These are phyloP conservation scores for Aureobasidium melanogenum DNA, from an alignment of 2,329 filamentous ascomycete species.

Conservation along the genomic window DNA sequence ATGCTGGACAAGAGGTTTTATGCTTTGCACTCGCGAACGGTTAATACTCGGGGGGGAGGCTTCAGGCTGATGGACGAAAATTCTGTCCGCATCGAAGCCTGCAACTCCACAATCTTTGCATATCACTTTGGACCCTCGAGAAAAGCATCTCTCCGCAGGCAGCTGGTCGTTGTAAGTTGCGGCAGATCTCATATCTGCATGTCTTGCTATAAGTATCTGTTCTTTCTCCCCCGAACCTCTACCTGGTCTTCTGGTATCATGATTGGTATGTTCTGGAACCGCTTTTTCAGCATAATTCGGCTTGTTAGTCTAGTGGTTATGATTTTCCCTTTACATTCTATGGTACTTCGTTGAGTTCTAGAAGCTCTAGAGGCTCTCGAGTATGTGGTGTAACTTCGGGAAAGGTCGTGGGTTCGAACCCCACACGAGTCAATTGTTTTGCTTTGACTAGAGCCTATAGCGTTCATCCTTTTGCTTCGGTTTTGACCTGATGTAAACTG, in stretches of 20 bases:
- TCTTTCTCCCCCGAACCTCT: not conserved
- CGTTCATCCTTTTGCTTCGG: not conserved
- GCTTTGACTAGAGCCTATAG: too few relatives aligned
- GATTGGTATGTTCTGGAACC: not conserved
- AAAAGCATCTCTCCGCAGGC: not conserved
- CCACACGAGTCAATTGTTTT: not conserved
- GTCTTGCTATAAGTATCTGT: not conserved
- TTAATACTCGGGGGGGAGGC: not conserved
- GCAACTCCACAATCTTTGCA: not conserved
- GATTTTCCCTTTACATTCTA: not conserved
- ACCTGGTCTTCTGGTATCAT: not conserved
- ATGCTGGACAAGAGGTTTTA: not conserved
- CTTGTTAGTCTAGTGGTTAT: not conserved
- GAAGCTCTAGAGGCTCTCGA: not conserved
- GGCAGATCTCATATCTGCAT: not conserved
- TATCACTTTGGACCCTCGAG: not conserved
- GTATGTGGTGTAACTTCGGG: not conserved
- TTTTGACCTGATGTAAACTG: not conserved
- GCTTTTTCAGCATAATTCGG: not conserved
- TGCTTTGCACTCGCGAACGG: not conserved
- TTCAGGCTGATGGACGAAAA: not conserved
- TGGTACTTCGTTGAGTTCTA: not conserved
- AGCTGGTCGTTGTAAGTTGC: not conserved
- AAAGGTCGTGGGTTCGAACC: constrained; percentile 6
- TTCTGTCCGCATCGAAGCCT: not conserved